A percentile compares a stretch with the other conserved stretches of the same genome.
These are phyloP conservation scores for Saccharum hybrid DNA, from an alignment of 202 grass and related monocot species.

Conservation along the genomic window DNA sequence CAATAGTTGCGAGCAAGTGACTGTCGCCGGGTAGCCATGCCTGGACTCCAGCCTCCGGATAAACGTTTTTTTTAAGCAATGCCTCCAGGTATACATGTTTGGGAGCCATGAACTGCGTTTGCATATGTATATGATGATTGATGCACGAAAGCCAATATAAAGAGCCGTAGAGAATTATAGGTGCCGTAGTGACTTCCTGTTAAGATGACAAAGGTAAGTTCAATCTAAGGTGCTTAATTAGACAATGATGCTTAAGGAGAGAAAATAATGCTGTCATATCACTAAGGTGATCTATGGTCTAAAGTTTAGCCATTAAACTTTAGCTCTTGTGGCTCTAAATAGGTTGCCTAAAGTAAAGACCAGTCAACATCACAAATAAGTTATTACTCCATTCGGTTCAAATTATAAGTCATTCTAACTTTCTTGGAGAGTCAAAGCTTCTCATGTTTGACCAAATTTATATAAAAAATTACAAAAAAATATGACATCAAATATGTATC, in stretches of 20 bases:
- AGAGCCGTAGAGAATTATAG: background rate
- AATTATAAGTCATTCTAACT: no score
- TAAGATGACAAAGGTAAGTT: background rate
- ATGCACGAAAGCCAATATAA: background rate
- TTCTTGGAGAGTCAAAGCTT: no score
- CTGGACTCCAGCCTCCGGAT: background rate
- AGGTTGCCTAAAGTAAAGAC: background rate
- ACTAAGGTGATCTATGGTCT: background rate
- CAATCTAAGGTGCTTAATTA: background rate
- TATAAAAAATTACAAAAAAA: no score
- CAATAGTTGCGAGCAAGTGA: background rate
- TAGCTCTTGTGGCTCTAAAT: background rate
- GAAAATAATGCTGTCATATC: background rate
- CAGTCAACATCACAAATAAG: no score
- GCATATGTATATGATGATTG: no score
- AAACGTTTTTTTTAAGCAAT: background rate
- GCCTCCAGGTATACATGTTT: no score
- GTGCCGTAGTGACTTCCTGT: background rate
- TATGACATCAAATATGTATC: no score
- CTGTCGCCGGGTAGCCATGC: background rate
- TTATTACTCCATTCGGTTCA: no score
- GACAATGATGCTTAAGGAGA: background rate
- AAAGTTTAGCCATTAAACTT: background rate
- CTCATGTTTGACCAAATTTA: no score
- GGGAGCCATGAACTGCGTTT: background rate